Base-by-base conservation (phyloP, 768 basidiomycete genomes). In the Leccinum sublutescens region DNA sequence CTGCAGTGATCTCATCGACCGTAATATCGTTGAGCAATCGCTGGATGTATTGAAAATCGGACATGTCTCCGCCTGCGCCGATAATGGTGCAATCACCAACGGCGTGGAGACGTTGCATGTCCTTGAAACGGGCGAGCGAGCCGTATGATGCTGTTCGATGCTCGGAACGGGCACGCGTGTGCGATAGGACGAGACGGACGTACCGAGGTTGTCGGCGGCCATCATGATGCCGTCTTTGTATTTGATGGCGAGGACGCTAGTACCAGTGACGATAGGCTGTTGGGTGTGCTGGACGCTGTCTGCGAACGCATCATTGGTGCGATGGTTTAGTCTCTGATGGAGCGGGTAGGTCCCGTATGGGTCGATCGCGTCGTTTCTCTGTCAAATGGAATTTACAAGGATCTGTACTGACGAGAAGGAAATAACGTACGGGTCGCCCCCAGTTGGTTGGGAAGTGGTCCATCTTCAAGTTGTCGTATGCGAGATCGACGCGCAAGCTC, bases 171-270 rank as follows among this genome's bases (percentile, higher is more conserved):
- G 8, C 4, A 34, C 3, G 48, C 33, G n/a, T 38, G 31, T 1
- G 14, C 8, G 29, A 33, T 52, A 33, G 29, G 25, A 38, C 51
- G 23, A 38, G 19, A 33, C 8, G 58, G 54, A 73, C 83, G 56
- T 62, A 95, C 95, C 95, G 53, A 98, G 88, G 68, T 89, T 98
- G 80, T 99, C 97, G 38, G 97, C 95, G 31, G 97, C 95, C 81
- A 99, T 87, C 92, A 99, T 96, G 64, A 99, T 85, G 9, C 97
- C 97, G 67, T 93, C 94, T 75, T 95, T 94, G 82, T 83, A 98
- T 76, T 92, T 91, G 75, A 99, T 80, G 2, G 90, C 97, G 34
- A 99, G 82, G 5, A 21, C 21, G 21, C 21, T 21, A 21, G 21
- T 21, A 21, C 21, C 97, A 0, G 96, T 98, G 9, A 98, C 93